Base-by-base conservation (phyloP, 257 asterid species). In the Solanum infundibuliforme region DNA sequence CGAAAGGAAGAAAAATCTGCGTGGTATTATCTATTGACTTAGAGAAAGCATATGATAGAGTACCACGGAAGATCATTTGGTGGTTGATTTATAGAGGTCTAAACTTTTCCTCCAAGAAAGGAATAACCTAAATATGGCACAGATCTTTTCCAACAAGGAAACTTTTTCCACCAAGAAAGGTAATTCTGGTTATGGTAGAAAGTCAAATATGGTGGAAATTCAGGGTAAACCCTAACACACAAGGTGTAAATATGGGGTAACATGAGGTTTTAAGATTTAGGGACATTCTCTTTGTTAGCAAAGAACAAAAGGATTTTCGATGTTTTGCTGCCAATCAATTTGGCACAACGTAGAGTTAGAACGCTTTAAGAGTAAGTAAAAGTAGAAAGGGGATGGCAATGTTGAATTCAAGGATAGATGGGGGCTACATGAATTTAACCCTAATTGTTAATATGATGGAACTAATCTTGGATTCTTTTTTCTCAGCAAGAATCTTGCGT, bases 401-500 rank as follows among this genome's bases (percentile, higher is more conserved):
- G 85, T 48, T 81, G 85, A 46, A 29, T 48, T 81, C 29, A 81
- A 29, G 85, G 13, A 46, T 81, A 29, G 68, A 81, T 31, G 27
- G n/a, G 84, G 62, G 21, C 32, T 3, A 77, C 60, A 27, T 43
- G 38, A 79, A 25, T 81, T 46, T 82, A 48, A 82, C 29, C 69
- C 85, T 29, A 48, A 18, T 48, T 18, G 41, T 74, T 82, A 48
- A 82, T 46, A 58, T 82, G 69, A 27, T 46, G 41, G 85, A 82
- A 82, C 85, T 82, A 48, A 82, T 82, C 43, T 48, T 3, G 69
- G 69, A 58, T 29, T 82, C 39, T 27, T 82, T 77, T 82, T 82
- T 23, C 69, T 86, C 95, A 97, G 99, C 98, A 86, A 96, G 99
- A 92, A 96, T 97, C 88, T 90, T 97, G 92, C 98, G 99, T 75